Conservation (phyloP, 805 yeast species). For the Naumovozyma baii region DNA sequence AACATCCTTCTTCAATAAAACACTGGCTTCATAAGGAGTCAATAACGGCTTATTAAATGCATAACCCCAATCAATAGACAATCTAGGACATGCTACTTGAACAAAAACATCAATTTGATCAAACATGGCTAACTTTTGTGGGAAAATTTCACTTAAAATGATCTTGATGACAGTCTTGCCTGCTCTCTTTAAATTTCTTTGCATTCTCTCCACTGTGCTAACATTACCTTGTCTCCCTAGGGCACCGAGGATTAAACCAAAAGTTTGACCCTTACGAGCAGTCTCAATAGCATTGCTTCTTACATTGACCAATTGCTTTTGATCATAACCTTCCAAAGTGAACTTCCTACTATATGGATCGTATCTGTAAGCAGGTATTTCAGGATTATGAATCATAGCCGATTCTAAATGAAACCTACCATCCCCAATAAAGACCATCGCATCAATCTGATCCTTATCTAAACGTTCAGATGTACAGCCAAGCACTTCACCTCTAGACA, state of each 20-base stretch:
- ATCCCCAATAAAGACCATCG: slow-evolving; percentile 89
- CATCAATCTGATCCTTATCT: slow-evolving; percentile 52
- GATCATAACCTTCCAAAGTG: slow-evolving; percentile 83
- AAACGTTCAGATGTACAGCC: slow-evolving; percentile 92
- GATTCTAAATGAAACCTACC: slow-evolving; percentile 93
- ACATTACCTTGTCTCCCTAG: slow-evolving; percentile 93
- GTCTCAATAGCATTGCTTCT: slow-evolving; percentile 62
- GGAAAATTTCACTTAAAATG: slow-evolving; percentile 85
- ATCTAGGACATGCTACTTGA: slow-evolving; percentile 94
- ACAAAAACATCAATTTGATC: slow-evolving; percentile 91
- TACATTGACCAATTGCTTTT: slow-evolving; percentile 65
- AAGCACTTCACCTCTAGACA: slow-evolving; percentile 90
- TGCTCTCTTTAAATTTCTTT: slow-evolving; percentile 38
- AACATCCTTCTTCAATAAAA: slow-evolving; percentile 63
- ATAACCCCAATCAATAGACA: slow-evolving; percentile 97
- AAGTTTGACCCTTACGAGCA: slow-evolving; percentile 50
- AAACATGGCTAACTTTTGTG: slow-evolving; percentile 83
- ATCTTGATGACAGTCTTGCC: slow-evolving; percentile 72
- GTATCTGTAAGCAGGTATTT: slow-evolving; percentile 82
- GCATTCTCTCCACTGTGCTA: slow-evolving; percentile 59
- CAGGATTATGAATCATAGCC: slow-evolving; percentile 95
- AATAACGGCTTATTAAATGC: slow-evolving; percentile 86
- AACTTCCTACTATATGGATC: slow-evolving; percentile 92
- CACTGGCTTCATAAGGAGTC: slow-evolving; percentile 96
- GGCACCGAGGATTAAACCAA: slow-evolving; percentile 86